A percentile compares a stretch with the other conserved stretches of the same genome.
These are phyloP conservation scores for Rachicladosporium sp. DNA, from an alignment of 2,329 filamentous ascomycete species.

Conservation along the genomic window DNA sequence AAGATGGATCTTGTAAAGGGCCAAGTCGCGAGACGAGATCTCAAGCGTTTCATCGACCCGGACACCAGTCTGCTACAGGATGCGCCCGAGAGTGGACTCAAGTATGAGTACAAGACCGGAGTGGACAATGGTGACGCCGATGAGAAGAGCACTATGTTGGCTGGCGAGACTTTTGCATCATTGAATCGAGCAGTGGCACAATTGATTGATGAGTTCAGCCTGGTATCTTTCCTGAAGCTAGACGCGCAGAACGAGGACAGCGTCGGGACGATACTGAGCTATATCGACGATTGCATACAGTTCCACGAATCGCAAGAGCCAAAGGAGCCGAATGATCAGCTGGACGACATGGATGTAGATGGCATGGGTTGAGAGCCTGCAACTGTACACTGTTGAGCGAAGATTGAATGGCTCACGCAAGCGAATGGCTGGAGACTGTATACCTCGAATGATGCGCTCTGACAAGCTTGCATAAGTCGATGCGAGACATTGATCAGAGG, in stretches of 20 bases:
- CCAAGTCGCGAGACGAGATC: constrained; percentile 71
- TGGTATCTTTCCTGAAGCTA: constrained; percentile 88
- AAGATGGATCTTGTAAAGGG: constrained; percentile 97
- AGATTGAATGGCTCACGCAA: no score
- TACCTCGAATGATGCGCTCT: no score
- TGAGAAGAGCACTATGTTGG: constrained; percentile 60
- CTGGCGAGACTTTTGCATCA: constrained; percentile 65
- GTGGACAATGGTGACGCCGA: constrained; percentile 39
- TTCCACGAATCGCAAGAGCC: constrained; percentile 90
- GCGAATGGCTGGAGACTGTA: no score
- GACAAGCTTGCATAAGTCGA: no score
- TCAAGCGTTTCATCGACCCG: constrained; percentile 82
- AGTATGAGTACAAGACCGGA: constrained; percentile 28
- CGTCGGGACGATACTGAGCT: constrained; percentile 69
- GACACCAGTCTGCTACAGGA: constrained; percentile 74
- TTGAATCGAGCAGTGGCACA: constrained; percentile 81
- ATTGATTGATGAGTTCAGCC: constrained; percentile 92
- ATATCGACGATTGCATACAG: constrained; percentile 89
- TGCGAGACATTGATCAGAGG: no score
- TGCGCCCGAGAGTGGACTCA: constrained; percentile 47
- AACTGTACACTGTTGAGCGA: not conserved
- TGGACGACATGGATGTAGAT: constrained; percentile 47
- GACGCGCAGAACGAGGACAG: constrained; percentile 89
- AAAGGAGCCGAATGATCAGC: constrained; percentile 54
- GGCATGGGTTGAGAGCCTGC: constrained; percentile 27